phyloP scores from a whole-genome alignment of 192 early-diverging fungal species.

The Mortierella antarctica region DNA sequence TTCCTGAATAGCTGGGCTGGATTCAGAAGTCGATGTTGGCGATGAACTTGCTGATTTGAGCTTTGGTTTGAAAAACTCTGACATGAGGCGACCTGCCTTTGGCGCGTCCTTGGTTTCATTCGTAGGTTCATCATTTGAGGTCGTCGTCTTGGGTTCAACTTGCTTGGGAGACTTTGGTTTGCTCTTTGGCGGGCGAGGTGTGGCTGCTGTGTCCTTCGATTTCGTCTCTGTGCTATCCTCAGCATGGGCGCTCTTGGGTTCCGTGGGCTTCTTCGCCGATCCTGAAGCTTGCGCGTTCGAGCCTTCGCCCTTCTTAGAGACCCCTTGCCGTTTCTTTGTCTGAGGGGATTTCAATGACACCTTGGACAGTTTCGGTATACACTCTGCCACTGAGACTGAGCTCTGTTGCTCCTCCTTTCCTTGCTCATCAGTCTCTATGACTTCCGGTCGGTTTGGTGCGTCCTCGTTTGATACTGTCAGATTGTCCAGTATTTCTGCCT shows the following conservation, averaged over 20 bases:
- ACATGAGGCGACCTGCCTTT: background rate
- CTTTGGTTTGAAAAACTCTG: background rate
- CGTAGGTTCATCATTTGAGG: background rate
- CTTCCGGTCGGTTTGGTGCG: no score
- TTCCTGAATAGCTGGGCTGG: no score
- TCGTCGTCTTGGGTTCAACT: background rate
- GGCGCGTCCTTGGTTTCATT: background rate
- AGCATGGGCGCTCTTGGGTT: background rate
- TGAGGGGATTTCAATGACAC: no score
- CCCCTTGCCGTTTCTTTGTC: background rate
- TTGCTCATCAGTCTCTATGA: no score
- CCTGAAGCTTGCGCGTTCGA: background rate
- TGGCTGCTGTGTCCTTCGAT: background rate
- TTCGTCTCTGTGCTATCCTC: background rate
- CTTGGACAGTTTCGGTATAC: no score
- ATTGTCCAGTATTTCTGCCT: no score
- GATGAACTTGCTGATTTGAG: no score
- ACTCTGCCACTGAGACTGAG: no score
- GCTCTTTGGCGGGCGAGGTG: no score
- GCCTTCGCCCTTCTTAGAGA: background rate
- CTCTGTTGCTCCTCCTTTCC: no score
- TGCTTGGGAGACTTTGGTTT: background rate
- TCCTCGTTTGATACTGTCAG: no score
- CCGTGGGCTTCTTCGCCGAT: background rate
- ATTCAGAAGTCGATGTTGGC: no score